Conservation (phyloP, 2,329 filamentous ascomycete species). For the Aspergillus brunneoviolaceus region DNA sequence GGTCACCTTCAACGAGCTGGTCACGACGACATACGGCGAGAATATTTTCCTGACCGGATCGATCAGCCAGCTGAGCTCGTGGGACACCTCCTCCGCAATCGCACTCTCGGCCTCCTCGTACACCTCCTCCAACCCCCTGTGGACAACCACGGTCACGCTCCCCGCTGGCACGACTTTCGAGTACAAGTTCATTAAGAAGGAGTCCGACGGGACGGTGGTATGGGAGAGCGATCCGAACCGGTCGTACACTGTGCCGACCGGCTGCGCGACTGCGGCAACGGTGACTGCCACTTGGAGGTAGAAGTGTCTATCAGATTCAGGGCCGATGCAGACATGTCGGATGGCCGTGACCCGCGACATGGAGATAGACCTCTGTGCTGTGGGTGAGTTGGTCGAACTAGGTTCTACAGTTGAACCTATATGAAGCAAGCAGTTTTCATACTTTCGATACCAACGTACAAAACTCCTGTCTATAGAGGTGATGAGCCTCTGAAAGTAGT, state of each 20-base stretch:
- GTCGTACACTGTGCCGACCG: slow-evolving; percentile 41
- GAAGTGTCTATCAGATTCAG: too few species aligned
- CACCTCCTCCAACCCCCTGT: slow-evolving; percentile 59
- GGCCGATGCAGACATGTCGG: too few species aligned
- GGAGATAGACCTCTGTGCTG: too few species aligned
- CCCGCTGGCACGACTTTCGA: slow-evolving; percentile 56
- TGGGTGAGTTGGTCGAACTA: too few species aligned
- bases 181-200: slow-evolving; percentile 68
- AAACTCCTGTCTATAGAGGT: too few species aligned
- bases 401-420: too few species aligned
- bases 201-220: slow-evolving; percentile 52
- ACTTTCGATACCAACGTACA: too few species aligned
- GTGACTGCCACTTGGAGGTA: not conserved
- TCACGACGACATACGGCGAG: slow-evolving; percentile 61
- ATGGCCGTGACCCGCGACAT: too few species aligned
- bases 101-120: slow-evolving; percentile 61
- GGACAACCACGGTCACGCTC: slow-evolving; percentile 59
- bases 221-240: slow-evolving; percentile 64
- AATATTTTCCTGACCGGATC: slow-evolving; percentile 66
- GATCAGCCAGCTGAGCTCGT: slow-evolving; percentile 59
- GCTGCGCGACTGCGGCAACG: slow-evolving; percentile 24
- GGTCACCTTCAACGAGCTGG: slow-evolving; percentile 63
- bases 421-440: too few species aligned
- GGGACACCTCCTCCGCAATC: slow-evolving; percentile 58
- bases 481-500: too few species aligned